Conservation (phyloP, 345 rosid species). For the Noccaea bulbosa region DNA sequence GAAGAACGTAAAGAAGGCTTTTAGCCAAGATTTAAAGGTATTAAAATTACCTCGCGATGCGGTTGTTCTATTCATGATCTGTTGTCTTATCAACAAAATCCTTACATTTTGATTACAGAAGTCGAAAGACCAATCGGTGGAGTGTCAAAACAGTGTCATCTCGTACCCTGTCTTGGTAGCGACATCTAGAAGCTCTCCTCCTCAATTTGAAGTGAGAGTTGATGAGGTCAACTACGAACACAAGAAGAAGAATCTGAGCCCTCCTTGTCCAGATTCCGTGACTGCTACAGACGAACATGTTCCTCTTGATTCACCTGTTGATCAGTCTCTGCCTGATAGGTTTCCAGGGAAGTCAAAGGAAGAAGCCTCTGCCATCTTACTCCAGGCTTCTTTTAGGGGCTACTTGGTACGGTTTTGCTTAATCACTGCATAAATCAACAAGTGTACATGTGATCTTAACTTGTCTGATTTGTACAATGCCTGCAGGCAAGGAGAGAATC, state of each 20-base stretch:
- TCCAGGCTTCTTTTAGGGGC: conserved; percentile 84
- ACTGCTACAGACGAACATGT: conserved; percentile 43
- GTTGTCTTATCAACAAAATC: too few species aligned
- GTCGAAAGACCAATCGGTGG: conserved; percentile 34
- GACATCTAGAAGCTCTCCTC: conserved; percentile 45
- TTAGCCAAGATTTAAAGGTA: conserved; percentile 64
- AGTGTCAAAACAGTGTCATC: conserved; percentile 49
- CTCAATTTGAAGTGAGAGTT: conserved; percentile 56
- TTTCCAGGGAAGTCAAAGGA: conserved; percentile 67
- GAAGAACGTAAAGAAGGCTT: conserved; percentile 79
- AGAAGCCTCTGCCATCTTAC: conserved; percentile 72
- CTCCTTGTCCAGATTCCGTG: conserved; percentile 40
- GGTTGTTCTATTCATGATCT: too few species aligned
- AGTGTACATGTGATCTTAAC: background rate
- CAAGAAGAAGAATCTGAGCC: conserved; percentile 35
- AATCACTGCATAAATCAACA: too few species aligned
- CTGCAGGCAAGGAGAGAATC: conserved; percentile 83
- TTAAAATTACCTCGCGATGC: background rate
- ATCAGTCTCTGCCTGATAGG: conserved; percentile 34
- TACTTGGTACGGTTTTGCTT: conserved; percentile 53
- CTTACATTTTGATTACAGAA: conserved; percentile 13
- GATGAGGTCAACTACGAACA: conserved; percentile 51
- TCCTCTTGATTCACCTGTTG: conserved; percentile 40
- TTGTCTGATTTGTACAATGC: conserved; percentile 30
- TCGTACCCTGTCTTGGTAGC: conserved; percentile 51